A percentile compares a stretch with the other conserved stretches of the same genome.
phyloP scores from a whole-genome alignment of 306 rosid species.

The Prunus campanulata region DNA sequence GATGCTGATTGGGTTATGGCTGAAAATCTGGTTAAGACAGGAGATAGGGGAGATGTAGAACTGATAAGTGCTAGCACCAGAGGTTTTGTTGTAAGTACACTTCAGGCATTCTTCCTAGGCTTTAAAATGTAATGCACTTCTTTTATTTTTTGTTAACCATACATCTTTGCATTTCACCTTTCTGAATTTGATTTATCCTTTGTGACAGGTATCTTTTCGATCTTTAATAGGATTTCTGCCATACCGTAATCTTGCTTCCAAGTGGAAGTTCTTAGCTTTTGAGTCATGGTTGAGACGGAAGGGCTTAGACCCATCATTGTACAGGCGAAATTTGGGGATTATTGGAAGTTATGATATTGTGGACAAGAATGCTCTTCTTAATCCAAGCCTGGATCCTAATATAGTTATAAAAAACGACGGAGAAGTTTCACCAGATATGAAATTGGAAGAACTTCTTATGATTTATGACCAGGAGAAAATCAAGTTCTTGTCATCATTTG shows the following conservation, averaged over 20 bases:
- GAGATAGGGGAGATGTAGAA: slow-evolving; percentile 71
- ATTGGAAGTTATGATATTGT: slow-evolving; percentile 47
- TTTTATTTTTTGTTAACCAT: background rate
- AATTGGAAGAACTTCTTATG: slow-evolving; percentile 68
- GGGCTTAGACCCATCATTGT: slow-evolving; percentile 81
- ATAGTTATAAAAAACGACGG: slow-evolving; percentile 38
- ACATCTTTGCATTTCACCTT: slow-evolving; percentile 22
- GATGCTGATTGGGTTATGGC: slow-evolving; percentile 77
- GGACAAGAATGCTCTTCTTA: slow-evolving; percentile 30
- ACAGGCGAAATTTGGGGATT: slow-evolving; percentile 58
- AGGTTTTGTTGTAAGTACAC: slow-evolving; percentile 84
- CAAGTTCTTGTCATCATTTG: slow-evolving; percentile 75
- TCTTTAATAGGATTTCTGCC: slow-evolving; percentile 90
- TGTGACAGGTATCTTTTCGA: slow-evolving; percentile 80
- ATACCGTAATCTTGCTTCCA: slow-evolving; percentile 76
- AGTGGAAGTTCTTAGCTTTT: slow-evolving; percentile 92
- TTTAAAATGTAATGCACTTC: background rate
- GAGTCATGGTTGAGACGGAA: slow-evolving; percentile 90
- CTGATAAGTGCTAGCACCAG: slow-evolving; percentile 70
- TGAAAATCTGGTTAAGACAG: slow-evolving; percentile 50
- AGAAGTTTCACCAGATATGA: slow-evolving; percentile 72
- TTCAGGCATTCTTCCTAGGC: slow-evolving; percentile 4
- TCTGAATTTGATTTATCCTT: slow-evolving; percentile 33
- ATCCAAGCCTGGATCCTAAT: slow-evolving; percentile 33
- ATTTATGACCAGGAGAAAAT: slow-evolving; percentile 79